Base-by-base conservation (phyloP, 345 rosid species). In the Diplotaxis tenuifolia region DNA sequence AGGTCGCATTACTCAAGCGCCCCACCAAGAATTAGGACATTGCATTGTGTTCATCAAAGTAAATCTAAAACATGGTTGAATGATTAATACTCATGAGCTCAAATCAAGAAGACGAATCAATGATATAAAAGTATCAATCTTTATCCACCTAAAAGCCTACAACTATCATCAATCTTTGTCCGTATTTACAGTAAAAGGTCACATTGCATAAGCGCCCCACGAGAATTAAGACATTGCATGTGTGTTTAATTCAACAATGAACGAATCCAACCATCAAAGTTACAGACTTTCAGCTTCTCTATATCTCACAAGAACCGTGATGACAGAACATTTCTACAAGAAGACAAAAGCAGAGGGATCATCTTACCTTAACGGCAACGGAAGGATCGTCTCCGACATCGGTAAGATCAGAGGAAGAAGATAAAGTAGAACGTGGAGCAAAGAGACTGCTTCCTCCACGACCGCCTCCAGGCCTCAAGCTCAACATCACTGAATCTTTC, bases 11-110 rank as follows among this genome's bases (percentile, higher is more conserved):
- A 16, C 58, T 76, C 75, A 72, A 87, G 87, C 79, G 82, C 68
- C 89, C 89, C 78, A 69, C 86, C 88, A 88, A 87, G 89, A 90
- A 90, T 87, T 84, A 87, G 95, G 88, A 87, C 91, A 84, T 61
- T 27, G 38, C 49, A 75, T 49, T 19, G 3, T 75, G 36, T 31
- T 8, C 36, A 31, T 5, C 10, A 45, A 68, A 9, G 10, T n/a
- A 36, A 40, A 0, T 7, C 3, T 58, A 76, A 62, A 47, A 36
- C 38, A 59, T 14, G 63, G 55, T 18, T 9, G 14, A 28, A 56
- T 45, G 45, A 38, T 38, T 38, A 3, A 38, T 10, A 12, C 3
- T 3, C 45, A 11, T 11, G 45, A 38, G 6, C 1, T 11, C 1
- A 0, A 38, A 38, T 42, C 18, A 42, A 42, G 49, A 42, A 42